phyloP scores from a whole-genome alignment of 1,284 basidiomycete species.

The Cystobasidium sp. region DNA sequence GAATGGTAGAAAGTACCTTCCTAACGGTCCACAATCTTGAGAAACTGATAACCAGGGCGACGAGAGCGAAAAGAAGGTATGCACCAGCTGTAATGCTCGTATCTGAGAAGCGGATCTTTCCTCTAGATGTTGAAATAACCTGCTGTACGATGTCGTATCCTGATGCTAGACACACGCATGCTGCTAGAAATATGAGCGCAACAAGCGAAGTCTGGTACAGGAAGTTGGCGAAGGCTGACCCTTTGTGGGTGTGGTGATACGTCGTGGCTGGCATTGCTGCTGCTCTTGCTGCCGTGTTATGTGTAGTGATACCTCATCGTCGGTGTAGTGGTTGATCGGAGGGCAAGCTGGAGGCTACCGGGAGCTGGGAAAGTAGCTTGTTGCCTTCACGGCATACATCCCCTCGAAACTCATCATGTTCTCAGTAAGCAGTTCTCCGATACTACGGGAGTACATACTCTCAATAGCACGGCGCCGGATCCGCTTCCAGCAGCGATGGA shows the following conservation, averaged over 20 bases:
- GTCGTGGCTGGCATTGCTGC: constrained; percentile 33
- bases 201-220: constrained; percentile 36
- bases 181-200: constrained; percentile 43
- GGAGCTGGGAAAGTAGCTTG: background rate
- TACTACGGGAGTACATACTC: constrained; percentile 3
- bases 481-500: constrained; percentile 25
- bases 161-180: constrained; percentile 39
- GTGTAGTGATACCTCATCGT: background rate
- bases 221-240: constrained; percentile 20
- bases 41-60: constrained; percentile 39
- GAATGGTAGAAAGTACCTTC: constrained; percentile 44
- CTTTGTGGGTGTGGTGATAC: constrained; percentile 26
- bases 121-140: constrained; percentile 32
- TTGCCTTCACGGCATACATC: background rate
- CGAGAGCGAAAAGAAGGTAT: constrained; percentile 42
- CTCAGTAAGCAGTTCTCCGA: background rate
- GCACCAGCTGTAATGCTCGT: constrained; percentile 45
- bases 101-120: constrained; percentile 41
- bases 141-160: constrained; percentile 46
- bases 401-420: background rate
- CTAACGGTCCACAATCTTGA: constrained; percentile 38
- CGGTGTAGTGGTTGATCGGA: constrained; percentile 1
- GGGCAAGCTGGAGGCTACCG: background rate
- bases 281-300: background rate
- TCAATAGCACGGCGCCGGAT: constrained; percentile 1